Evolutionary conservation across 495 filamentous ascomycete species (phyloP), one percentile per base, ranked within the genome.

Genomic region (Annulohypoxylon stygium): DNA sequence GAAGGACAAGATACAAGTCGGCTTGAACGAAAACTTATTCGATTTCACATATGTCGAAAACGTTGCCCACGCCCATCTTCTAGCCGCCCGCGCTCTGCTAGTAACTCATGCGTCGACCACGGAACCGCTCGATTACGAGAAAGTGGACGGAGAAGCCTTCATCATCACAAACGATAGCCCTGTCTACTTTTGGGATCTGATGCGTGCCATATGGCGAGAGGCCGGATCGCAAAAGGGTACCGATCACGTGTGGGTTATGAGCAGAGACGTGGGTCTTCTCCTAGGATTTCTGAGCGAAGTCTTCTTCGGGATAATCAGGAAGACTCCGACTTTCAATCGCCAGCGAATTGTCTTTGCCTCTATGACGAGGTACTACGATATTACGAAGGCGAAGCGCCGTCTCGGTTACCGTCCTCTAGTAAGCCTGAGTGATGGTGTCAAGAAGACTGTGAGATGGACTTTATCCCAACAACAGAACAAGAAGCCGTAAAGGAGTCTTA

Each of bases 161-260:
- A 88, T 97, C 79, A 91, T 99, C 80, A 98, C 96, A 67, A 98
- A 99, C 80, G 95, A 92, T 76, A 85, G 87, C 61, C 96, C 96
- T 0, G 85, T 97, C 23, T 97, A 97, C 78, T 99, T 99, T 86
- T 99, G 95, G 95, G 97, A 99, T 78, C 92, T 95, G 75, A 87
- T 90, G 39, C 90, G 93, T 43, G 86, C 88, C 43, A 87, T 95
- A 34, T 98, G 94, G 94, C 87, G 85, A 5, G 84, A 89, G n/a
- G 89, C 88, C 11, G 90, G 90, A 41, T 87, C 86, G n/a, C 80
- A 85, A 37, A 83, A 88, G 47, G 87, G 91, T 53, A 87, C 90
- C n/a, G 78, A 89, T 26, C 79, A 92, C 78, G 89, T 94, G 18
- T 92, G 90, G 89, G 83, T 85, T 3, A 85, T 98, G 61, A 85